Evolutionary conservation across 768 basidiomycete genomes (phyloP), one percentile per base, ranked within the genome.

Genomic region (Tulasnella sp.): DNA sequence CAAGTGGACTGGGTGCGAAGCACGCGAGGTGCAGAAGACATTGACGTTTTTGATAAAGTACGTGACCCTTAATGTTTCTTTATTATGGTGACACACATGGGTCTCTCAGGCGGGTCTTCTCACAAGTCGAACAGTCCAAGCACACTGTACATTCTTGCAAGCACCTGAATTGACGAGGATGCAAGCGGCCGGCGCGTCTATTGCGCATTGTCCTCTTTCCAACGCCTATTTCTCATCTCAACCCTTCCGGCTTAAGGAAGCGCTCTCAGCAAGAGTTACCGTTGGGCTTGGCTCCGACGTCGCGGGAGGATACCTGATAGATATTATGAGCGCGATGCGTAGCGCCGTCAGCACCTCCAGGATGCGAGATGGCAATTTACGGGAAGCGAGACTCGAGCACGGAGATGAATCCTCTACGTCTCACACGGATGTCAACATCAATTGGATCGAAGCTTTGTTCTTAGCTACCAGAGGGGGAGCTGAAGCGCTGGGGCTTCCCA

Each of bases 151-250:
- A 1, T 94, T 90, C 80, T 83, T 94, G 37, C 77, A 81, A n/a
- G 69, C 79, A 0, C 79, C 83, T 0, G 83, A 87, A 39, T 82
- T 94, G 12, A 77, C 80, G 0, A 83, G 82, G 19, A 80, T 95
- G 14, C 81, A 82, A 1, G 74, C 75, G 3, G 78, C 78, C 34
- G 86, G 87, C 17, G 86, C 88, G 0, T 83, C 90, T 1, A 82
- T 95, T 26, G 91, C 94, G 0, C 92, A 94, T 76, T 96, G 94
- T 79, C 94, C 94, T 0, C 82, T 96, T 14, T 94, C 93, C 0
- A 95, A 96, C 77, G 84, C 86, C 2, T 96, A 95, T 80, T 94
- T 95, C 79, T 94, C 91, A 0, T 84, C 74, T n/a, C 76, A 74
- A 3, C 72, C 74, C 14, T 67, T 79, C 17, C 75, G 74, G 0